A percentile compares a stretch with the other conserved stretches of the same genome.
phyloP scores from a whole-genome alignment of 169 alveolate genomes.

The Eimeria acervulina region DNA sequence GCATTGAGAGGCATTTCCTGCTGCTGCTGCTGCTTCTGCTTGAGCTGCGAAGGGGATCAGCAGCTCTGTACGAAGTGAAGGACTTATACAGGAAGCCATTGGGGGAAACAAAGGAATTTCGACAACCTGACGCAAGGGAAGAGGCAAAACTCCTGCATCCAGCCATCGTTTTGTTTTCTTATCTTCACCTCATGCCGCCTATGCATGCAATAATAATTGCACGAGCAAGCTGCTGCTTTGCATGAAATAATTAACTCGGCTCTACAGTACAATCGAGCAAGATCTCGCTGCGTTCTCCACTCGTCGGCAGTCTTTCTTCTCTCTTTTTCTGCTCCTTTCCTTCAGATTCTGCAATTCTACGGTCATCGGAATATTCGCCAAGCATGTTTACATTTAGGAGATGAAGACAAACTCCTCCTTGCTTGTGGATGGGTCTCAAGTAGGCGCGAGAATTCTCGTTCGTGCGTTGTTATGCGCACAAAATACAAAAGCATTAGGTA shows the following conservation, averaged over 20 bases:
- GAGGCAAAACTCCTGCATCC: neutral
- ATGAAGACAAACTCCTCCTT: neutral
- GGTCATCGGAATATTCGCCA: neutral
- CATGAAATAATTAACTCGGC: neutral
- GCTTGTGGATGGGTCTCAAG: neutral
- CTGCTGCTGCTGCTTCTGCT: neutral
- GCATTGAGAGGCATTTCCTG: neutral
- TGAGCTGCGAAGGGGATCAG: neutral
- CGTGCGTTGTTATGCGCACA: neutral
- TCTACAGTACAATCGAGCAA: neutral
- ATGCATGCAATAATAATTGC: neutral
- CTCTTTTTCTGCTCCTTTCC: neutral
- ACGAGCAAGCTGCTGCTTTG: too few relatives aligned
- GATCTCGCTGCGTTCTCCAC: neutral
- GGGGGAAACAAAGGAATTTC: neutral
- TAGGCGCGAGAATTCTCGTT: neutral
- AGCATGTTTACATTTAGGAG: conserved; percentile 1
- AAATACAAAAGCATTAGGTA: neutral
- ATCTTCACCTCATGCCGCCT: neutral
- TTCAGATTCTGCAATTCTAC: neutral
- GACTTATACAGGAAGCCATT: neutral
- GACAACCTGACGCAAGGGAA: neutral
- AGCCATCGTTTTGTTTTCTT: neutral
- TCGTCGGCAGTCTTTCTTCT: neutral
- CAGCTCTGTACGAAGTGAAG: neutral